These are phyloP conservation scores for Paramecium tetraurelia DNA, from an alignment of 73 alveolate genomes.

Conservation along the genomic window DNA sequence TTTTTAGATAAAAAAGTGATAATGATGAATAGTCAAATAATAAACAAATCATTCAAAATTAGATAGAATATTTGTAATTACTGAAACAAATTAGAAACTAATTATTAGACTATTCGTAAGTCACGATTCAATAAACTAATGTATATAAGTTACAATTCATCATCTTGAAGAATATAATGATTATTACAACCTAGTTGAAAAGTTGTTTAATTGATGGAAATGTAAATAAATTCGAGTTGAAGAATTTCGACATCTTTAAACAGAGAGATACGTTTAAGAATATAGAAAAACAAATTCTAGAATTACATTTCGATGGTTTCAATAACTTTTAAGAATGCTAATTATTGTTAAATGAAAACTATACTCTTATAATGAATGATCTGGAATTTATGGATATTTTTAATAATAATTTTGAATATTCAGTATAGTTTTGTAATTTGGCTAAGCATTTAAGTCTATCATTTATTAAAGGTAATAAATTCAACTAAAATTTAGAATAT, in stretches of 20 bases:
- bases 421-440: background rate
- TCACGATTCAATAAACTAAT: background rate
- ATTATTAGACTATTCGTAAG: background rate
- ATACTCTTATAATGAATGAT: background rate
- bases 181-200: background rate
- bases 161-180: background rate
- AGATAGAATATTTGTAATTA: background rate
- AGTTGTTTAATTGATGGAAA: background rate
- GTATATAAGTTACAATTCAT: background rate
- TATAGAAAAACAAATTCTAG: slow-evolving; percentile 11
- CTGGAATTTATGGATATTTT: background rate
- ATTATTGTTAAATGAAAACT: background rate
- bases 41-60: background rate
- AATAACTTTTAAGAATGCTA: background rate
- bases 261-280: background rate
- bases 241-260: background rate
- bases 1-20: background rate
- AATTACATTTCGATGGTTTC: slow-evolving; percentile 14
- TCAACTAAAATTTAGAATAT: background rate
- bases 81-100: background rate
- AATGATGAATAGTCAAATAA: background rate
- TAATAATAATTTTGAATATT: slow-evolving; percentile 1
- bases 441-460: background rate
- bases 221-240: background rate
- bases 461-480: background rate